Evolutionary conservation across 306 rosid genomes (phyloP), one percentile per base, ranked within the genome.

Genomic region (Dryas octopetala): DNA sequence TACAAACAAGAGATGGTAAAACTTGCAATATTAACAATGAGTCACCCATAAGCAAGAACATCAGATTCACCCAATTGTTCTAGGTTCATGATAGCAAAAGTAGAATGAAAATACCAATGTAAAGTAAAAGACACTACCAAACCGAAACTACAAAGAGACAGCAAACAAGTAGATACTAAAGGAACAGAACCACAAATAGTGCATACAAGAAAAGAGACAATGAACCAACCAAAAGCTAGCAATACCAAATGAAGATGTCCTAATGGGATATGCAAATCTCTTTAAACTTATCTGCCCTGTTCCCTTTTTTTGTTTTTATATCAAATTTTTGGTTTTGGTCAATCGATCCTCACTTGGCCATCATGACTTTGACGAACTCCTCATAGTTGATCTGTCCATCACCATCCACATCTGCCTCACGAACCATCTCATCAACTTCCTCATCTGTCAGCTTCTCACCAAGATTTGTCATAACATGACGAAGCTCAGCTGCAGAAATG

Each of bases 361-460:
- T 88, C 91, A 91, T 91, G 75, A 91, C 93, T 88, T 85, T 91
- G 84, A 87, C 93, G 71, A 91, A 91, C 81, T 91, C 96, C 74
- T 91, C 96, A 14, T 87, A 91, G 85, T 88, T 91, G 82, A 91
- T 88, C 84, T 87, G 96, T 1, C 93, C 91, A 70, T 91, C 96
- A 17, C 96, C 96, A 40, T 91, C 93, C 53, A 84, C 91, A 38
- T 91, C 96, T 15, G 96, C 96, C 84, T 91, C 96, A 0, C 93
- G 96, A 15, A 91, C 88, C 96, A 91, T 91, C 86, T 91, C 96
- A 13, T 91, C 93, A 5, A 88, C 91, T 64, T 87, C 92, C 62
- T 91, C 97, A 17, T 91, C 97, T 0, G 97, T 91, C 87, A 91
- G 88, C 87, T 91, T 90, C 89, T 91, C 97, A 0, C 97, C 97